These are phyloP conservation scores for Calocybe gangraenosa DNA, from an alignment of 768 basidiomycete genomes.

Conservation along the genomic window DNA sequence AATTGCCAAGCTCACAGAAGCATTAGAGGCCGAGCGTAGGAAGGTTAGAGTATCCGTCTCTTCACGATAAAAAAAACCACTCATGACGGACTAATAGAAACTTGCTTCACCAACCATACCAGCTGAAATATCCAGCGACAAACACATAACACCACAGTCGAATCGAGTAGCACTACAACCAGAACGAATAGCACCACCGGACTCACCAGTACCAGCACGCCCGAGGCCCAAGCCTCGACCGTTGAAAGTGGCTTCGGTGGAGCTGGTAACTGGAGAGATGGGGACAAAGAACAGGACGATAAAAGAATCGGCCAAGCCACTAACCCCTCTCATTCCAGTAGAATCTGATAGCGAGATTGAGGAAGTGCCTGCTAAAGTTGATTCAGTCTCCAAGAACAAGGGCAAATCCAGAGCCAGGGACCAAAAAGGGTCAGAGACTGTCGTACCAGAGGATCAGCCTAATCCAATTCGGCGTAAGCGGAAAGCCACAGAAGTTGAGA, in stretches of 20 bases:
- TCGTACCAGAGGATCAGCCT: constrained; percentile 2
- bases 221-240: constrained; percentile 9
- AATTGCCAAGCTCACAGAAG: constrained; percentile 39
- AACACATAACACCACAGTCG: constrained; percentile 3
- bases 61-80: background rate
- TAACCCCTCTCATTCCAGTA: background rate
- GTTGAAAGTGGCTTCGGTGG: background rate
- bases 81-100: background rate
- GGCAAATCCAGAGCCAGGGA: constrained; percentile 22
- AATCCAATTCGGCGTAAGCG: constrained; percentile 23
- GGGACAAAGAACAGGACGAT: constrained; percentile 1
- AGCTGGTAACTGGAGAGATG: constrained; percentile 6
- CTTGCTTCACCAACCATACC: background rate
- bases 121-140: constrained; percentile 2
- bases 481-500: constrained; percentile 17
- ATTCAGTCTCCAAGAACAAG: constrained; percentile 25
- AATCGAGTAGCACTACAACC: too few species aligned
- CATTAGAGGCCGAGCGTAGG: constrained; percentile 34
- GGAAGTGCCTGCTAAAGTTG: background rate
- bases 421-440: constrained; percentile 19
- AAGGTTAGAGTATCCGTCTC: too few species aligned
- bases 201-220: constrained; percentile 3
- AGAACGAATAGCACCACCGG: too few species aligned
- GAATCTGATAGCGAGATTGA: constrained; percentile 17
- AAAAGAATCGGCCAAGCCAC: background rate